Percentiles rank a stretch among this genome's conserved stretches.
These are phyloP conservation scores for Sphagnum magellanicum DNA, from an alignment of 228 moss, liverwort and hornwort genomes.

Conservation along the genomic window DNA sequence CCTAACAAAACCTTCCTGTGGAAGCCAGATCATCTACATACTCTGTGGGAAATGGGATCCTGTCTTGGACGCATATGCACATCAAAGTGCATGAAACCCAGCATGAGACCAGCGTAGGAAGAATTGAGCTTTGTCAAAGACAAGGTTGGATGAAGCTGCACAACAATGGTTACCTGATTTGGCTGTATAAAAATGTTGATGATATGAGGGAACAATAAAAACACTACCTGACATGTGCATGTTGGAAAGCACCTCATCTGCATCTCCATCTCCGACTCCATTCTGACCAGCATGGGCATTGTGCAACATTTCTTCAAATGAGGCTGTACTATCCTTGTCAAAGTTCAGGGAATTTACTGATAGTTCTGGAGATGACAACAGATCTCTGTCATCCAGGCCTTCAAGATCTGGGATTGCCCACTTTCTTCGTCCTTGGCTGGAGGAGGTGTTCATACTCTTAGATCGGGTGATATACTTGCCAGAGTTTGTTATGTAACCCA, in stretches of 20 bases:
- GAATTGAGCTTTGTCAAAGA: too few species aligned
- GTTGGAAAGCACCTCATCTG: conserved; percentile 12
- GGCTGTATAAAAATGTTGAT: not conserved
- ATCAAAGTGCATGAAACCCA: not conserved
- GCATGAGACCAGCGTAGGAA: too few species aligned
- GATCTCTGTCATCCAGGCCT: conserved; percentile 21
- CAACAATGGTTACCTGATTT: not conserved
- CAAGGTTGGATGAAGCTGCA: not conserved
- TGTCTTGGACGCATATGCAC: not conserved
- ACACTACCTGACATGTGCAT: conserved; percentile 22
- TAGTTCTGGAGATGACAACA: conserved; percentile 28
- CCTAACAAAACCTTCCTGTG: conserved; percentile 4
- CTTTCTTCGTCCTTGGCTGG: conserved; percentile 33
- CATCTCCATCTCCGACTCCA: conserved; percentile 9
- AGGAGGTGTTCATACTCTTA: conserved; percentile 19
- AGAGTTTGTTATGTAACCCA: conserved; percentile 25
- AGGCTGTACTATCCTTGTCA: conserved; percentile 26
- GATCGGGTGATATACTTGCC: conserved; percentile 24
- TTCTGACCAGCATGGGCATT: conserved; percentile 24
- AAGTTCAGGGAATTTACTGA: conserved; percentile 14
- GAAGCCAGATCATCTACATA: not conserved
- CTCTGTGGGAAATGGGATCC: not conserved
- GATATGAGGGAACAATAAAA: not conserved
- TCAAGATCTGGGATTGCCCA: conserved; percentile 42
- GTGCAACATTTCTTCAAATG: conserved; percentile 26